phyloP scores from a whole-genome alignment of 257 asterid genomes.

The Plantago ovata region DNA sequence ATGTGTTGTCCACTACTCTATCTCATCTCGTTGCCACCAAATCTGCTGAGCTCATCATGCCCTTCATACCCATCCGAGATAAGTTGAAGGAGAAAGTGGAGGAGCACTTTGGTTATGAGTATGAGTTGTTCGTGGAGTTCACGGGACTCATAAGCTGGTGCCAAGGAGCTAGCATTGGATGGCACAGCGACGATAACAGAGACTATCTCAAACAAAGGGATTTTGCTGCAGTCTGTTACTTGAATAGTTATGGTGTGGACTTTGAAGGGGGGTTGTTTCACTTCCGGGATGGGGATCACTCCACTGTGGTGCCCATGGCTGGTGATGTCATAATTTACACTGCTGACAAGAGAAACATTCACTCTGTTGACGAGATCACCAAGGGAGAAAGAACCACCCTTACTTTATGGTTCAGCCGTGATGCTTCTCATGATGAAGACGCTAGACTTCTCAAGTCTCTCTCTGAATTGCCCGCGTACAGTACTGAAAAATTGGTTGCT shows the following conservation, averaged over 20 bases:
- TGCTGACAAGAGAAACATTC: slow-evolving; percentile 70
- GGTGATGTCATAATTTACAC: slow-evolving; percentile 91
- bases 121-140: slow-evolving; percentile 81
- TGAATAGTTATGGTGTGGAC: slow-evolving; percentile 57
- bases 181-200: slow-evolving; percentile 95
- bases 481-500: slow-evolving; percentile 19
- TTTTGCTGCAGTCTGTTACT: slow-evolving; percentile 88
- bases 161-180: slow-evolving; percentile 89
- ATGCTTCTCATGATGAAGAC: slow-evolving; percentile 77
- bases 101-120: slow-evolving; percentile 72
- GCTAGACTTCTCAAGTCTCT: slow-evolving; percentile 56
- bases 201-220: slow-evolving; percentile 85
- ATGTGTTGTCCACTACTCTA: slow-evolving; percentile 90
- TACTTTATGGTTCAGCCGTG: slow-evolving; percentile 91
- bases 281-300: slow-evolving; percentile 86
- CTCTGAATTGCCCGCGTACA: slow-evolving; percentile 31
- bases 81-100: slow-evolving; percentile 77
- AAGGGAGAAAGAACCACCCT: slow-evolving; percentile 90
- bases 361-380: slow-evolving; percentile 73
- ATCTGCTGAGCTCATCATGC: slow-evolving; percentile 73
- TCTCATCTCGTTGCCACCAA: slow-evolving; percentile 81
- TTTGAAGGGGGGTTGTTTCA: slow-evolving; percentile 86
- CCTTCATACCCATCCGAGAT: slow-evolving; percentile 78
- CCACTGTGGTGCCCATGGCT: slow-evolving; percentile 62
- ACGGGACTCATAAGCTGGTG: slow-evolving; percentile 94